phyloP scores from a whole-genome alignment of 176 grass and related monocot species.

The Eremochloa ophiuroides region DNA sequence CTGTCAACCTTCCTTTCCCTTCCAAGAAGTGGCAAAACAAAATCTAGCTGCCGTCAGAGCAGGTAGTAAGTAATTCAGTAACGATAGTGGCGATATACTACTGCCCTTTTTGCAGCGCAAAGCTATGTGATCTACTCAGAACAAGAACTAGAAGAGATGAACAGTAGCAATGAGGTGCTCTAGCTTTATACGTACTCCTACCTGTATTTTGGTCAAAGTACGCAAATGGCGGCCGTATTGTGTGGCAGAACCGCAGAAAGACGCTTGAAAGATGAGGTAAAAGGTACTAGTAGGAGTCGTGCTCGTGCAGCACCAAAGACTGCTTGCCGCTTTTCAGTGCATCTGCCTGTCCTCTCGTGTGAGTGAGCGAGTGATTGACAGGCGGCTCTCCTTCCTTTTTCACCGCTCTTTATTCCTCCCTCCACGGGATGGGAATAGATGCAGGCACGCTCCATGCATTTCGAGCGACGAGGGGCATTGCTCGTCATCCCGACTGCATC shows the following conservation, averaged over 20 bases:
- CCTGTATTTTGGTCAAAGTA: conserved; percentile 25
- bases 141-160: conserved; percentile 7
- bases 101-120: background rate
- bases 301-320: background rate
- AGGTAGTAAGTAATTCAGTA: background rate
- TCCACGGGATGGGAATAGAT: background rate
- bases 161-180: background rate
- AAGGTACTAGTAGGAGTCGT: background rate
- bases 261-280: background rate
- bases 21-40: background rate
- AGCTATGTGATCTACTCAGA: background rate
- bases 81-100: background rate
- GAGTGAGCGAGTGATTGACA: no score
- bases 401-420: background rate
- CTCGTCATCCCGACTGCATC: background rate
- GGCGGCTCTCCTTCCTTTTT: background rate
- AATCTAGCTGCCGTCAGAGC: background rate
- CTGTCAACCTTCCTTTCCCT: background rate
- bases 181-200: background rate
- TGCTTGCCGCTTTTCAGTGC: conserved; percentile 10
- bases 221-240: background rate
- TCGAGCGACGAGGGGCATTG: background rate
- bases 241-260: background rate
- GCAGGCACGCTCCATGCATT: background rate
- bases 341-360: background rate